Conservation (phyloP, 2,329 filamentous ascomycete genomes). For the Pezicula rhizophila region DNA sequence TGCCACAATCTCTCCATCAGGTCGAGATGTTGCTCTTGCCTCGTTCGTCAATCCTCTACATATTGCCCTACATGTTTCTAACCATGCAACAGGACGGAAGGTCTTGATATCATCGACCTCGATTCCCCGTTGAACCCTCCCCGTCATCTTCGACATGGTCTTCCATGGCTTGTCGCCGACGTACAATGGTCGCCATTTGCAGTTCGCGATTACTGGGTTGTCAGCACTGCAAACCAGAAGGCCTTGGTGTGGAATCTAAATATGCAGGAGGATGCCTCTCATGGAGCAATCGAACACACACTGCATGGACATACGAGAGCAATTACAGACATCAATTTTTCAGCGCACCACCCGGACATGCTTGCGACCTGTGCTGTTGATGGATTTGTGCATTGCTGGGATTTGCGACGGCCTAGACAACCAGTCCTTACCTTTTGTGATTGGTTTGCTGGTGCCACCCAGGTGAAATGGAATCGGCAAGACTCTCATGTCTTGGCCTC, state of each 20-base stretch:
- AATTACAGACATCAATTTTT: conserved; percentile 96
- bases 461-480: conserved; percentile 91
- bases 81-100: conserved; percentile 51
- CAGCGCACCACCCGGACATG: conserved; percentile 82
- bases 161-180: conserved; percentile 92
- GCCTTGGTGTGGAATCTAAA: conserved; percentile 91
- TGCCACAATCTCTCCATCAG: conserved; percentile 86
- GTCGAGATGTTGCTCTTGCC: conserved; percentile 83
- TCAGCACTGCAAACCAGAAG: conserved; percentile 90
- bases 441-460: conserved; percentile 89
- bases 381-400: conserved; percentile 90
- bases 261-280: conserved; percentile 58
- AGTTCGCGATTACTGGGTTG: conserved; percentile 83
- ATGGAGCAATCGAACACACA: conserved; percentile 74
- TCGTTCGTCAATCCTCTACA: conserved; percentile 42
- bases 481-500: conserved; percentile 83
- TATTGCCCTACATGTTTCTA: conserved; percentile 3
- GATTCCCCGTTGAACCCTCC: conserved; percentile 85
- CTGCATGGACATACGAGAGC: conserved; percentile 80
- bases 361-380: conserved; percentile 89
- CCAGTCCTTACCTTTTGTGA: conserved; percentile 80
- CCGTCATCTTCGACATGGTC: conserved; percentile 75
- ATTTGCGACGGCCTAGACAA: conserved; percentile 67
- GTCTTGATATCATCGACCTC: conserved; percentile 84
- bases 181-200: conserved; percentile 97